Conservation (phyloP, 2,329 filamentous ascomycete species). For the Fusarium sublunatum region DNA sequence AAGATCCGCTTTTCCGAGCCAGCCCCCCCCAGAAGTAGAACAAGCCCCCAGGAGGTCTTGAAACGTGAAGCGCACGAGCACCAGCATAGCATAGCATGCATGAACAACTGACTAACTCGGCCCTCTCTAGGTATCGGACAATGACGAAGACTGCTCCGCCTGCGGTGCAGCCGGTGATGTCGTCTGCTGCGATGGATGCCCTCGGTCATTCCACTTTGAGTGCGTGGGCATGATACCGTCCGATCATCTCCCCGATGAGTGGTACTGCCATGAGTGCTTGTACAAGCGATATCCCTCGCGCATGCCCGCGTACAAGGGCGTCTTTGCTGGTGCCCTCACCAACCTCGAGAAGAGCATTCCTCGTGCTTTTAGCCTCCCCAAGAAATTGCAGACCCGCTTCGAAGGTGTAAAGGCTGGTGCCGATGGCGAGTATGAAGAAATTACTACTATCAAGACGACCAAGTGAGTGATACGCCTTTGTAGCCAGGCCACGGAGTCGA, state of each 20-base stretch:
- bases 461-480: constrained; percentile 63
- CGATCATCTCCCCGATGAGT: constrained; percentile 76
- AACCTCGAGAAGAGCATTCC: constrained; percentile 76
- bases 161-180: constrained; percentile 87
- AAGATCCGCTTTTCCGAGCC: constrained; percentile 46
- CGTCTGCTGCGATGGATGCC: constrained; percentile 93
- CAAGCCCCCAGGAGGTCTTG: constrained; percentile 20
- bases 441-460: constrained; percentile 66
- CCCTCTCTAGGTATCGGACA: constrained; percentile 64
- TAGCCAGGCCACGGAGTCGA: not conserved
- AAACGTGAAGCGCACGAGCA: constrained; percentile 35
- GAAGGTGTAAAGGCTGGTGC: constrained; percentile 80
- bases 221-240: constrained; percentile 86
- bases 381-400: constrained; percentile 78
- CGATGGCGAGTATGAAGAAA: constrained; percentile 84
- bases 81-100: constrained; percentile 3
- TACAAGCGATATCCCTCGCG: constrained; percentile 61
- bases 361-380: constrained; percentile 77
- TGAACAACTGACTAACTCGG: constrained; percentile 49
- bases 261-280: constrained; percentile 83
- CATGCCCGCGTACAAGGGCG: constrained; percentile 61
- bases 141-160: constrained; percentile 89
- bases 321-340: constrained; percentile 72
- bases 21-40: constrained; percentile 36
- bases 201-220: constrained; percentile 87